Base-by-base conservation (phyloP, 1,284 basidiomycete genomes). In the Ustilago shanxiensis region DNA sequence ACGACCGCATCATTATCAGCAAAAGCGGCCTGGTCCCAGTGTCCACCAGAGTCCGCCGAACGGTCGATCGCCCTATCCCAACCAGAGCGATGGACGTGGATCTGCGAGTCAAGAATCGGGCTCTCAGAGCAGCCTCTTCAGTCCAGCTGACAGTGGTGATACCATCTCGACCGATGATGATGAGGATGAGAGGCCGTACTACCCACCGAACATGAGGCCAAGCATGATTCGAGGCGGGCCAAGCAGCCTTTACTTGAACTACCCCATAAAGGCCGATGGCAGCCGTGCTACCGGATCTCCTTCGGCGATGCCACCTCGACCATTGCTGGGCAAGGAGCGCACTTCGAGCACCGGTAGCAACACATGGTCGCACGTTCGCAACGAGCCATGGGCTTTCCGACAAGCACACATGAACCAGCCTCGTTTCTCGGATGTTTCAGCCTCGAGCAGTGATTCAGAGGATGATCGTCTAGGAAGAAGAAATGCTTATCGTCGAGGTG, bases 91-190 rank as follows among this genome's bases (percentile, higher is more conserved):
- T 26, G 63, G 68, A 2, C 66, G 69, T 29, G 69, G 63, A 51
- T 69, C 70, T 0, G 66, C 63, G 2, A 77, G 74, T 35, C 68
- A 79, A 33, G 65, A 69, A 28, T 70, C 67, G 14, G 67, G 67
- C 55, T 71, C 72, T 11, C 70, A 79, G 31, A 68, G 64, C 71
- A 71, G 69, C 50, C 52, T 81, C 26, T 79, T 81, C 54, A 81
- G 79, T 60, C 78, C 78, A 1, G 65, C 56, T 33, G 77, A 72
- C 26, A 79, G 79, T 55, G 70, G 71, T 18, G 71, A 72, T 51
- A 79, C 77, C 20, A 79, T 73, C 64, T 80, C 74, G 50, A 72
- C 72, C 0, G 76, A 79, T 53, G 80, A 81, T 28, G 79, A 81
- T 51, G 78, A 80, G 37, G 79, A 81, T 45, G 79, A 81, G 55